Percentiles rank a stretch among this genome's conserved stretches.
Conservation (phyloP, 305 asterid genomes). For the Striga hermonthica region DNA sequence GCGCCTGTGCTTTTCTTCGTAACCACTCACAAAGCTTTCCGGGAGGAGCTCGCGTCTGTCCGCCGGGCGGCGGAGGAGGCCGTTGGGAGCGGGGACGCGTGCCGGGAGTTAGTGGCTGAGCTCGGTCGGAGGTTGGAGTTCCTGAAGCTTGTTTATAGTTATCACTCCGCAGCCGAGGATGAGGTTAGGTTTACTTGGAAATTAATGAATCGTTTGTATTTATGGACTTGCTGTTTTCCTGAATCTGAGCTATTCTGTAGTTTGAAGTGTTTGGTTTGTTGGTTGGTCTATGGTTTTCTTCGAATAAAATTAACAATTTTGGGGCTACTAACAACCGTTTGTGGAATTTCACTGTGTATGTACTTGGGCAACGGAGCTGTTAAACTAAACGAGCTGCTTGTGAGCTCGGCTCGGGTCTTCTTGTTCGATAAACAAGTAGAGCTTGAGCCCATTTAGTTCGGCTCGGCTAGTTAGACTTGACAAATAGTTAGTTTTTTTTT, state of each 20-base stretch:
- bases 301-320: too few species aligned
- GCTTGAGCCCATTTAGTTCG: too few species aligned
- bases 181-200: constrained; percentile 48
- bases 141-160: constrained; percentile 63
- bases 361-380: too few species aligned
- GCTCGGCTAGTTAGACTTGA: too few species aligned
- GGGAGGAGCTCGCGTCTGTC: constrained; percentile 59
- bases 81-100: constrained; percentile 28
- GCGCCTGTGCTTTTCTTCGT: constrained; percentile 77
- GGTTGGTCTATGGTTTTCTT: constrained; percentile 1
- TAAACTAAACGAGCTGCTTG: too few species aligned
- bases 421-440: too few species aligned
- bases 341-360: too few species aligned
- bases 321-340: too few species aligned
- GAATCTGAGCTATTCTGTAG: not conserved
- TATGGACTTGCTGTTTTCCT: not conserved
- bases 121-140: constrained; percentile 62
- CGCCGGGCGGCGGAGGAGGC: constrained; percentile 58
- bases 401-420: too few species aligned
- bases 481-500: too few species aligned
- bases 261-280: not conserved
- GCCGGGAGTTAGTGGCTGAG: constrained; percentile 42
- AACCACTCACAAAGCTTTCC: constrained; percentile 67
- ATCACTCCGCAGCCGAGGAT: constrained; percentile 82
- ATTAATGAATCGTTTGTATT: not conserved